A percentile compares a stretch with the other conserved stretches of the same genome.
Evolutionary conservation across 768 basidiomycete genomes (phyloP).

Genomic region (Russula emetica): DNA sequence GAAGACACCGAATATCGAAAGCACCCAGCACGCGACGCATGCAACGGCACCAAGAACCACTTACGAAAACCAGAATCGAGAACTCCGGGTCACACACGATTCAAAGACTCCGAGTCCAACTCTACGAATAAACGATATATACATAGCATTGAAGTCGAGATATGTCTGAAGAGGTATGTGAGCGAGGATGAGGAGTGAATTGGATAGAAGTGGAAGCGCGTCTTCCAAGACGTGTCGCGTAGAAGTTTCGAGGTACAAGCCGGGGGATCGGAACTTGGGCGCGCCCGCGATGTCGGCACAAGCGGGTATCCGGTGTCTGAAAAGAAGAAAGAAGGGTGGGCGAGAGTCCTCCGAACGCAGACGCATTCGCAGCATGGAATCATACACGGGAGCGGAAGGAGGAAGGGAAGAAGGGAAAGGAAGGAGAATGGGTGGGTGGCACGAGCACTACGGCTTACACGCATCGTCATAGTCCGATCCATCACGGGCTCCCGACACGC

Average conservation of each 20-base stretch:
- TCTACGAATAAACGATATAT: slow-evolving; percentile 55
- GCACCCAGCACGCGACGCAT: slow-evolving; percentile 79
- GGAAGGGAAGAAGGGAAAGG: neutral
- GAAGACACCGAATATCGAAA: slow-evolving; percentile 68
- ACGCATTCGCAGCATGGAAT: slow-evolving; percentile 51
- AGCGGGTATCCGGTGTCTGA: slow-evolving; percentile 33
- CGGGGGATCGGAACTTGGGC: slow-evolving; percentile 70
- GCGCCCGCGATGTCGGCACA: slow-evolving; percentile 32
- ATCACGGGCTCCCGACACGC: slow-evolving; percentile 44
- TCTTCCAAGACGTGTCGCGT: slow-evolving; percentile 51
- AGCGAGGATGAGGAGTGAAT: slow-evolving; percentile 67
- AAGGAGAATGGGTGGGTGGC: slow-evolving; percentile 14
- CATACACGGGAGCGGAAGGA: slow-evolving; percentile 45
- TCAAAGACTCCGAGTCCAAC: slow-evolving; percentile 72
- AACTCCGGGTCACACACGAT: slow-evolving; percentile 59
- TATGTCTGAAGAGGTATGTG: slow-evolving; percentile 49
- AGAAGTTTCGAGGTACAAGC: too few species aligned
- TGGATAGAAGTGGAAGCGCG: slow-evolving; percentile 60
- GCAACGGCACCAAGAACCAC: slow-evolving; percentile 84
- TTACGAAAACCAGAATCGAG: slow-evolving; percentile 61
- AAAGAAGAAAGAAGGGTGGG: slow-evolving; percentile 46
- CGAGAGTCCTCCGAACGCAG: slow-evolving; percentile 35
- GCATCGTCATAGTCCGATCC: slow-evolving; percentile 51
- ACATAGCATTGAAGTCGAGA: slow-evolving; percentile 87
- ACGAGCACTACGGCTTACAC: slow-evolving; percentile 35